Evolutionary conservation across 257 asterid species (phyloP).

Genomic region (Jasminum sambac): DNA sequence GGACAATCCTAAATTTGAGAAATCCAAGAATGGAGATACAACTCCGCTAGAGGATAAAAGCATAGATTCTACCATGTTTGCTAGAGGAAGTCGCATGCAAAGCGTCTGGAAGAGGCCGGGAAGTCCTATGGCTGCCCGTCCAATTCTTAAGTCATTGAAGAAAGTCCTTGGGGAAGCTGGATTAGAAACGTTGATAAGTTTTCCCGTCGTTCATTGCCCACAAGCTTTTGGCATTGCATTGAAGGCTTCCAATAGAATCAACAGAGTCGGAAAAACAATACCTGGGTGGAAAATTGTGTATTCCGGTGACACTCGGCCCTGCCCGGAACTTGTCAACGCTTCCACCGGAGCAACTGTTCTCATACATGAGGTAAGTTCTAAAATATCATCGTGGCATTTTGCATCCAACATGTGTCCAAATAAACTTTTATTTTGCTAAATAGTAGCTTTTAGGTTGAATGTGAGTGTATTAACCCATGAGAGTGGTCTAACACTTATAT

Average conservation of each 20-base stretch:
- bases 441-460: no score
- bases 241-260: constrained; percentile 60
- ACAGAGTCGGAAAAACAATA: constrained; percentile 47
- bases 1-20: no score
- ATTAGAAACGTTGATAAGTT: constrained; percentile 61
- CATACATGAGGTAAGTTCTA: constrained; percentile 66
- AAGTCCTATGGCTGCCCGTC: constrained; percentile 28
- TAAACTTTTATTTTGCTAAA: no score
- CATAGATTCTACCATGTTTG: no score
- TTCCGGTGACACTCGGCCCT: constrained; percentile 98
- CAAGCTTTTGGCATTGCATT: constrained; percentile 74
- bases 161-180: no score
- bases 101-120: no score
- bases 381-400: no score
- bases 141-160: constrained; percentile 43
- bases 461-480: no score
- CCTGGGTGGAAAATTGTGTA: constrained; percentile 96
- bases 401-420: no score
- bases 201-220: constrained; percentile 88
- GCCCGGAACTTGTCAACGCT: constrained; percentile 77
- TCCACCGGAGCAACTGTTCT: constrained; percentile 82
- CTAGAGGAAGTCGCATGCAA: no score
- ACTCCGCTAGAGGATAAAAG: no score
- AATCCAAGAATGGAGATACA: constrained; percentile 17
- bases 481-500: no score